Evolutionary conservation across 2,329 filamentous ascomycete genomes (phyloP), one percentile per base, ranked within the genome.

Genomic region (Myotisia sp.): DNA sequence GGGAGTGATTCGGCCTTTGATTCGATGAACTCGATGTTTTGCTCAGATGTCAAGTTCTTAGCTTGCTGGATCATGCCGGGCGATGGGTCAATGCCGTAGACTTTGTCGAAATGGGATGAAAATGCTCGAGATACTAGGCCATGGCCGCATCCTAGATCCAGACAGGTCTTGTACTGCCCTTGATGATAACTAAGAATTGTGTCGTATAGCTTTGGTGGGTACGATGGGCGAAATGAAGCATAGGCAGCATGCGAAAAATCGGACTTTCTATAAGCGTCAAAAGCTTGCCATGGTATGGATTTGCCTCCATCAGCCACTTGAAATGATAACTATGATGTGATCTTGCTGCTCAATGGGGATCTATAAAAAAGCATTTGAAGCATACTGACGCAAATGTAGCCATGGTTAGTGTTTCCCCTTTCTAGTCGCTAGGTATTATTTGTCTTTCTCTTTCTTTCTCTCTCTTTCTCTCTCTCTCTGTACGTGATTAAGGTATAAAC

Each of bases 131-230:
- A 59, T 14, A 74, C 63, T 33, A 70, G 57, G 14, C 73, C 74
- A 40, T 74, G 72, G 3, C 74, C 74, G 44, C 70, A 74, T 31
- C 75, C 74, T n/a, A 79, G 56, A 47, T 79, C 75, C 6, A 78
- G 49, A 34, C 55, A 55, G 13, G 55, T 47, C 2, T 47, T 48
- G 6, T 48, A 39, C 46, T 56, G 47, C 3, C 55, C 54, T 16
- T 59, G 55, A 50, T 76, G 70, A 50, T 69, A 76, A 14, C 50
- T 47, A 8, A 77, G 58, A 6, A 77, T 53, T 12, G 56, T 64
- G 33, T 61, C 59, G 53, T 68, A 75, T 19, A 78, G 57, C 13
- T 55, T 57, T 6, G 60, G 48, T 5, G 72, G 71, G 48, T 77
- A 79, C 17, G 59, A 58, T 10, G 74, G 73, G 10, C 74, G 65